These are phyloP conservation scores for Thermochaetoides thermophila DNA, from an alignment of 495 filamentous ascomycete species.

Conservation along the genomic window DNA sequence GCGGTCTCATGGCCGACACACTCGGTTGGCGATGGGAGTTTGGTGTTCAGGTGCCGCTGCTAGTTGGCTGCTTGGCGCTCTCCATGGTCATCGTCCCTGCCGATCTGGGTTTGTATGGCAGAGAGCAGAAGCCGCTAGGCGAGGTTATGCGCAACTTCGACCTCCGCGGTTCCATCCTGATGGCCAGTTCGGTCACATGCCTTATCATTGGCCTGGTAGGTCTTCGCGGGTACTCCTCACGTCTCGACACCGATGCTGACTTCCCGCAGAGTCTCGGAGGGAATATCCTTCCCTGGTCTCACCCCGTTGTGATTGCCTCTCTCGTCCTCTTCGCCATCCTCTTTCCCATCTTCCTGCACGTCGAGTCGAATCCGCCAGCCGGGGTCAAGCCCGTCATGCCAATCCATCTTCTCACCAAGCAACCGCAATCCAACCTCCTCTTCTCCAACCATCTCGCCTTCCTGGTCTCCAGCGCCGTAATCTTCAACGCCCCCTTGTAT, in stretches of 20 bases:
- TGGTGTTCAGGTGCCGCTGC: conserved; percentile 49
- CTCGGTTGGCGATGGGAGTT: conserved; percentile 64
- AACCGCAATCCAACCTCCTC: conserved; percentile 28
- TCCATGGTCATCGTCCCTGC: conserved; percentile 42
- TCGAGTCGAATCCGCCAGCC: conserved; percentile 43
- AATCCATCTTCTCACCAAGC: conserved; percentile 40
- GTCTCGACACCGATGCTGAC: too few relatives aligned
- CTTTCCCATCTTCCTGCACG: conserved; percentile 44
- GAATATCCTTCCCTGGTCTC: conserved; percentile 48
- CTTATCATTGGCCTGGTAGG: conserved; percentile 55
- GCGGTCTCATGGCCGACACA: conserved; percentile 56
- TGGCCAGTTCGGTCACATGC: conserved; percentile 48
- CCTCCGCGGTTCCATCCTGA: conserved; percentile 45
- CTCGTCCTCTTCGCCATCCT: conserved; percentile 41
- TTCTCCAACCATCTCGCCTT: not conserved
- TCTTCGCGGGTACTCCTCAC: too few relatives aligned
- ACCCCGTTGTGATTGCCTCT: conserved; percentile 52
- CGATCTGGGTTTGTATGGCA: conserved; percentile 42
- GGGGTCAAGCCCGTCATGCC: conserved; percentile 60
- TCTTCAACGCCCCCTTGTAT: conserved; percentile 42
- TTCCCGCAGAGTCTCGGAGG: conserved; percentile 59
- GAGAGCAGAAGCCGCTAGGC: conserved; percentile 30
- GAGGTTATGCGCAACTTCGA: conserved; percentile 56
- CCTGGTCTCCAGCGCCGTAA: too few relatives aligned
- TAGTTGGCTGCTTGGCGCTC: conserved; percentile 44